Percentiles rank a stretch among this genome's conserved stretches.
Evolutionary conservation across 2,329 filamentous ascomycete genomes (phyloP).

Genomic region (Trichoderma sp.): DNA sequence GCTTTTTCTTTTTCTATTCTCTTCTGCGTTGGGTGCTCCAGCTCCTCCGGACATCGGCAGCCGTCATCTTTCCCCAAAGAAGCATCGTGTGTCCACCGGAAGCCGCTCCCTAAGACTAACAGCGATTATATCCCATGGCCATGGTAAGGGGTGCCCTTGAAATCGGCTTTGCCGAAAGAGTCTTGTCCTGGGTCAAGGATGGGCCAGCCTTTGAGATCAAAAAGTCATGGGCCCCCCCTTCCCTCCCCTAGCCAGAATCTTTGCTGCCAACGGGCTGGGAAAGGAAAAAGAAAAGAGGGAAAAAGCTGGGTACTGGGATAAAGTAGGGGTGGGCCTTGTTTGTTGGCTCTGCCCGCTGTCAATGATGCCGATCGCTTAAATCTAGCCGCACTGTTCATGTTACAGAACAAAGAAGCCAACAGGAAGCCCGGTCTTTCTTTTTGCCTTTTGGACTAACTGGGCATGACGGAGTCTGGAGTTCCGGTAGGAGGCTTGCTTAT

Average conservation of each 20-base stretch:
- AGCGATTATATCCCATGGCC: not conserved
- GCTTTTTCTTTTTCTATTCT: not conserved
- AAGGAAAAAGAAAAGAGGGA: not conserved
- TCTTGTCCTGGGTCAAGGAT: not conserved
- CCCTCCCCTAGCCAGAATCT: not conserved
- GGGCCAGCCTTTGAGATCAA: slow-evolving; percentile 1
- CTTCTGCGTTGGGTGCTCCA: not conserved
- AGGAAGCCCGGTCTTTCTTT: not conserved
- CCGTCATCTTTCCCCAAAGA: not conserved
- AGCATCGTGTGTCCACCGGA: slow-evolving; percentile 3
- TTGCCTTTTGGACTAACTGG: not conserved
- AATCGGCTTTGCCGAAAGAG: slow-evolving; percentile 14
- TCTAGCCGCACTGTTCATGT: slow-evolving; percentile 16
- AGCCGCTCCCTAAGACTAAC: not conserved
- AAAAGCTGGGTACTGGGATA: not conserved
- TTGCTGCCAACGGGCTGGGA: not conserved
- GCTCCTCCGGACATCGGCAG: not conserved
- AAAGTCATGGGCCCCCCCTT: not conserved
- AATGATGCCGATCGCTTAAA: slow-evolving; percentile 18
- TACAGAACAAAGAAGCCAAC: not conserved
- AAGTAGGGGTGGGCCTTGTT: not conserved
- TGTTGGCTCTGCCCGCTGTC: slow-evolving; percentile 15
- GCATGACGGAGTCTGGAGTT: not conserved
- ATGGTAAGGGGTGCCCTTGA: slow-evolving; percentile 6
- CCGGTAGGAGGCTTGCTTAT: not conserved